A percentile compares a stretch with the other conserved stretches of the same genome.
These are phyloP conservation scores for Cucumis sativus DNA, from an alignment of 306 rosid species.

Conservation along the genomic window DNA sequence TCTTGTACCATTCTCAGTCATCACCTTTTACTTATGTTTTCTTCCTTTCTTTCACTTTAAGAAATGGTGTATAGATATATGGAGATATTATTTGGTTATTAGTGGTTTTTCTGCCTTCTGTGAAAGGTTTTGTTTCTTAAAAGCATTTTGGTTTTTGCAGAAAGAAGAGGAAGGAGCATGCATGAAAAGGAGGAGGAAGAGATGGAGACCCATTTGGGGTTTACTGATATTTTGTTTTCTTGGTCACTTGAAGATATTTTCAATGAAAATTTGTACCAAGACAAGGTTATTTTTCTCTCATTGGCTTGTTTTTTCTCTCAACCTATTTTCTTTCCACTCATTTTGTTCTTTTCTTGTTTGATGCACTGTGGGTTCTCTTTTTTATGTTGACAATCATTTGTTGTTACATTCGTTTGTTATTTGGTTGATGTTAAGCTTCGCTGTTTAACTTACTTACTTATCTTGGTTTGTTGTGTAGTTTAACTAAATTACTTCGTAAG, in stretches of 20 bases:
- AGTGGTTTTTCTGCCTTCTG: too few relatives aligned
- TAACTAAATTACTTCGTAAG: neutral
- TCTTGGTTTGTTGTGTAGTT: neutral
- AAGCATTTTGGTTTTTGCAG: neutral
- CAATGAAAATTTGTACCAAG: neutral
- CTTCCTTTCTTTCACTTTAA: neutral
- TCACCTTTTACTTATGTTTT: neutral
- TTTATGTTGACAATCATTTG: neutral
- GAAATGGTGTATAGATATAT: too few relatives aligned
- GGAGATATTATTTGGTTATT: too few relatives aligned
- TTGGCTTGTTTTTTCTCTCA: neutral
- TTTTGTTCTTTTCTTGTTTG: neutral
- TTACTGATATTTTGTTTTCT: neutral
- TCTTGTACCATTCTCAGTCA: neutral
- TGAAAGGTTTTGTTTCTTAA: too few relatives aligned
- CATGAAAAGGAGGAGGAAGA: neutral
- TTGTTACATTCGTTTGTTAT: neutral
- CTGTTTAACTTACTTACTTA: neutral
- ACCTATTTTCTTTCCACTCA: neutral
- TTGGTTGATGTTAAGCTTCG: neutral
- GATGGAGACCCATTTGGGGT: neutral
- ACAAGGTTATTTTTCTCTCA: neutral
- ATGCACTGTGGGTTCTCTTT: neutral
- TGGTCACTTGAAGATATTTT: neutral
- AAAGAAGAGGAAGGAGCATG: neutral